Percentiles rank a stretch among this genome's conserved stretches.
These are phyloP conservation scores for Parastagonospora avenae DNA, from an alignment of 2,329 filamentous ascomycete species.

Conservation along the genomic window DNA sequence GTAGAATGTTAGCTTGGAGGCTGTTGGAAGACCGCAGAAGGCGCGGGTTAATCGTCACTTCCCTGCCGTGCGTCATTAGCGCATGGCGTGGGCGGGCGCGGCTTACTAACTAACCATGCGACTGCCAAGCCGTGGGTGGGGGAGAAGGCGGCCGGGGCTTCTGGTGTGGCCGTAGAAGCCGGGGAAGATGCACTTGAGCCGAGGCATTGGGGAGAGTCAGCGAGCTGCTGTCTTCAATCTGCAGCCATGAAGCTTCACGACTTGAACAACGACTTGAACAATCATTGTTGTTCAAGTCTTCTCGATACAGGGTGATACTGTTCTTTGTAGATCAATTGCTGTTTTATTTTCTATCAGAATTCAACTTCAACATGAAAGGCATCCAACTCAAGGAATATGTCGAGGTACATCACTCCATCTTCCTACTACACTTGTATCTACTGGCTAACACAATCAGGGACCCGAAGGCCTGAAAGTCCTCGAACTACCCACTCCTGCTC, in stretches of 20 bases:
- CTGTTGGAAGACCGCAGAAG: constrained; percentile 38
- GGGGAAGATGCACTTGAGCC: constrained; percentile 15
- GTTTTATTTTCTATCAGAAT: background rate
- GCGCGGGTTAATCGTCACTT: constrained; percentile 20
- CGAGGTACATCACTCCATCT: constrained; percentile 57
- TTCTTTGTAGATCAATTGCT: background rate
- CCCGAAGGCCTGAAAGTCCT: constrained; percentile 79
- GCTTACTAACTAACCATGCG: background rate
- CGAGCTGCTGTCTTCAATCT: background rate
- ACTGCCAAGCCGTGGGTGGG: constrained; percentile 7
- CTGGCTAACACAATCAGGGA: constrained; percentile 56
- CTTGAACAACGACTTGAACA: background rate
- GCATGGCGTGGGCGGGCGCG: constrained; percentile 7
- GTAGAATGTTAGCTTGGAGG: constrained; percentile 8
- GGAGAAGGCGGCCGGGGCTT: constrained; percentile 5
- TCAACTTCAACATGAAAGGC: constrained; percentile 64
- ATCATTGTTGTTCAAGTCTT: background rate
- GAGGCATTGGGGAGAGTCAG: constrained; percentile 17
- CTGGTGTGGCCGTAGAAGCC: constrained; percentile 3
- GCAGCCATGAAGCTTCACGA: background rate
- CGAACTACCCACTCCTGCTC: constrained; percentile 74
- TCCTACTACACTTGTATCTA: constrained; percentile 6
- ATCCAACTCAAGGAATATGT: constrained; percentile 77
- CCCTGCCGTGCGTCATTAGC: constrained; percentile 21
- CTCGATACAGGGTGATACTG: background rate